Conservation (phyloP, 2,329 filamentous ascomycete species). For the Aspergillus novofumigatus region DNA sequence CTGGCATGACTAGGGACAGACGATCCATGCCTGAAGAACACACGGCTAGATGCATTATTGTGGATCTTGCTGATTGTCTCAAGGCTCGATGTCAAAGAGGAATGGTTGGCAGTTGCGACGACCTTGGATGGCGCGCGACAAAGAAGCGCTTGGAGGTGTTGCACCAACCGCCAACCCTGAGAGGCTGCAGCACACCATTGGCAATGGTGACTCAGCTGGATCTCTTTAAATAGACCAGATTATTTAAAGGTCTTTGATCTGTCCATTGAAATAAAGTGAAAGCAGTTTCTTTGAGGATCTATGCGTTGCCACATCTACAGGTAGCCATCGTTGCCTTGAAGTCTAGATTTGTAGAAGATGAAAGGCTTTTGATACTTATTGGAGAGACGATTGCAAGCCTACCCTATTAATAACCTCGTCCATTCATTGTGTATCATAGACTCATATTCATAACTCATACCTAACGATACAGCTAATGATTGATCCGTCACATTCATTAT, state of each 20-base stretch:
- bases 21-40: neutral
- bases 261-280: neutral
- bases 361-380: too few relatives aligned
- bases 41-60: neutral
- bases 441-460: neutral
- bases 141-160: neutral
- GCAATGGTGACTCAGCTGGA: neutral
- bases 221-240: neutral
- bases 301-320: neutral
- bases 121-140: neutral
- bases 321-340: neutral
- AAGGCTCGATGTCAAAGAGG: neutral
- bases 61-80: neutral
- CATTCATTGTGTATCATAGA: neutral
- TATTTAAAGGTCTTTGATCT: neutral
- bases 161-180: neutral
- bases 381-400: too few relatives aligned
- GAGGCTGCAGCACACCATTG: neutral
- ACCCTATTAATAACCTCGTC: neutral
- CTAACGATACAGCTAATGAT: neutral
- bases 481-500: neutral
- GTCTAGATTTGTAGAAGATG: too few relatives aligned
- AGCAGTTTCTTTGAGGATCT: neutral
- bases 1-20: neutral
- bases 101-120: neutral